Evolutionary conservation across 2,329 filamentous ascomycete genomes (phyloP).

Genomic region (Pseudogymnoascus pannorum): DNA sequence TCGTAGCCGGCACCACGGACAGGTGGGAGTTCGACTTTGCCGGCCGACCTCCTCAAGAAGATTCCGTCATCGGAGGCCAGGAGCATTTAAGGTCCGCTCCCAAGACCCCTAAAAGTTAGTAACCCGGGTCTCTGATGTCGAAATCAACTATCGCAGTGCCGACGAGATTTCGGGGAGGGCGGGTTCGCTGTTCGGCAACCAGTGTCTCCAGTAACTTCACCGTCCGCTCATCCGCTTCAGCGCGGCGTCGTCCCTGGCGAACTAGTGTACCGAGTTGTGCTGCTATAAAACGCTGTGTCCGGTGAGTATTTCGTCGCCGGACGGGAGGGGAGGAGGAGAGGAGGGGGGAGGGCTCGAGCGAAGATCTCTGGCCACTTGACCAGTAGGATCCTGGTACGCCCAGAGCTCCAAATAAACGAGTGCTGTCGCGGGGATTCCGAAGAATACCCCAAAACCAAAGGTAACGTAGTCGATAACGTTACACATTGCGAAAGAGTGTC

Average conservation of each 20-base stretch:
- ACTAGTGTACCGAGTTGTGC: too few species aligned
- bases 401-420: too few species aligned
- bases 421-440: too few species aligned
- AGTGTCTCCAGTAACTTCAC: background rate
- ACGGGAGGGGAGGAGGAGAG: too few species aligned
- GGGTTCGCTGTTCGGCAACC: background rate
- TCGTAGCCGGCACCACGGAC: slow-evolving; percentile 10
- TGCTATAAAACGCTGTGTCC: background rate
- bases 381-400: too few species aligned
- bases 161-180: background rate
- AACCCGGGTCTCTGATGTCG: background rate
- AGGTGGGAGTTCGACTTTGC: slow-evolving; percentile 9
- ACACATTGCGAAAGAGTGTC: background rate
- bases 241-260: background rate
- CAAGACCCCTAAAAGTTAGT: background rate
- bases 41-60: background rate
- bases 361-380: too few species aligned
- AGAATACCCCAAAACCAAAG: too few species aligned
- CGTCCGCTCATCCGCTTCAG: background rate
- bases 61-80: too few species aligned
- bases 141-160: background rate
- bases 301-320: too few species aligned
- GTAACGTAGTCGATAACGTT: too few species aligned
- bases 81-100: background rate
- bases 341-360: too few species aligned